A percentile compares a stretch with the other conserved stretches of the same genome.
These are phyloP conservation scores for Zea mays DNA, from an alignment of 176 grass and related monocot genomes.

Conservation along the genomic window Zm-B73-REFERENCE-NAM-5.0 NC_050098.1:178406501-178407000, in stretches of 20 bases:
- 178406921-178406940: conserved; percentile 97
- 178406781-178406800: conserved; percentile 5
- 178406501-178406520: background rate
- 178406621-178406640: conserved; percentile 20
- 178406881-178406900: conserved; percentile 68
- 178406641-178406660: background rate
- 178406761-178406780: conserved; percentile 13
- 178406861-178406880: conserved; percentile 86
- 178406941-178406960: conserved; percentile 84
- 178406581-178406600: conserved; percentile 12
- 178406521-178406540: background rate
- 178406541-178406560: background rate
- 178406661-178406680: conserved; percentile 1
- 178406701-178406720: background rate
- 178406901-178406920: conserved; percentile 89
- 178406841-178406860: conserved; percentile 65
- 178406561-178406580: conserved; percentile 11
- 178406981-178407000: conserved; percentile 81
- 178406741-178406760: background rate
- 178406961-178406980: conserved; percentile 74
- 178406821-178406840: conserved; percentile 29
- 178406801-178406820: background rate
- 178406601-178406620: background rate
- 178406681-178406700: background rate
- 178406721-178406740: conserved; percentile 26